These are phyloP conservation scores for Nothomitra cinnamomea DNA, from an alignment of 2,329 filamentous ascomycete species.

Conservation along the genomic window DNA sequence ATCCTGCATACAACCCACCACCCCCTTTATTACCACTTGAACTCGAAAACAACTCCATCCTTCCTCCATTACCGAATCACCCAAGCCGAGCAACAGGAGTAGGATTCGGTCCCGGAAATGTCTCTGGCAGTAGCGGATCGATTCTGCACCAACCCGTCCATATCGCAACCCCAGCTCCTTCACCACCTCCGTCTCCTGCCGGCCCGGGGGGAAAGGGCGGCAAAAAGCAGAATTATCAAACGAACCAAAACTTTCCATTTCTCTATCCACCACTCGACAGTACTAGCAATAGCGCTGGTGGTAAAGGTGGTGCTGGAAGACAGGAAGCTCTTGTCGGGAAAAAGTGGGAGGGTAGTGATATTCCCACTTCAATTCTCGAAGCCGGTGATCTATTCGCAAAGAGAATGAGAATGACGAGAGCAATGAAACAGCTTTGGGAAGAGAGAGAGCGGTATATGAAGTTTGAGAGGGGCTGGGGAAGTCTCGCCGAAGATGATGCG, in stretches of 20 bases:
- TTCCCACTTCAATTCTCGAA: conserved; percentile 87
- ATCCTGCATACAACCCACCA: conserved; percentile 88
- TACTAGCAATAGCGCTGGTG: conserved; percentile 75
- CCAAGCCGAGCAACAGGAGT: conserved; percentile 41
- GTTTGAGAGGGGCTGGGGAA: conserved; percentile 78
- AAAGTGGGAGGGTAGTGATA: conserved; percentile 84
- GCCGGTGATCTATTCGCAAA: conserved; percentile 83
- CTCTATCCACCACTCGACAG: conserved; percentile 88
- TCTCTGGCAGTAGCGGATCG: conserved; percentile 35
- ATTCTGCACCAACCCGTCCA: conserved; percentile 94
- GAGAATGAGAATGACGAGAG: conserved; percentile 78
- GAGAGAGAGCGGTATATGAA: conserved; percentile 83
- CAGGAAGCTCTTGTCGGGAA: conserved; percentile 68
- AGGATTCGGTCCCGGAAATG: conserved; percentile 34
- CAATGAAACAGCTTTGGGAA: conserved; percentile 87
- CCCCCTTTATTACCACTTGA: conserved; percentile 70
- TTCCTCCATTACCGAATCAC: conserved; percentile 70
- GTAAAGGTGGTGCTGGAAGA: conserved; percentile 66
- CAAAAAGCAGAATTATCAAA: conserved; percentile 99
- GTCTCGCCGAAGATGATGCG: conserved; percentile 18
- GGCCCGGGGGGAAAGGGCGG: conserved; percentile 72
- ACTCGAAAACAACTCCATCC: conserved; percentile 74
- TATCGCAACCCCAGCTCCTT: conserved; percentile 94
- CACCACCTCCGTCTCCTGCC: conserved; percentile 80
- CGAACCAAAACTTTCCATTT: conserved; percentile 96